These are phyloP conservation scores for Euryodendron excelsum DNA, from an alignment of 148 eudicot species.

Conservation along the genomic window DNA sequence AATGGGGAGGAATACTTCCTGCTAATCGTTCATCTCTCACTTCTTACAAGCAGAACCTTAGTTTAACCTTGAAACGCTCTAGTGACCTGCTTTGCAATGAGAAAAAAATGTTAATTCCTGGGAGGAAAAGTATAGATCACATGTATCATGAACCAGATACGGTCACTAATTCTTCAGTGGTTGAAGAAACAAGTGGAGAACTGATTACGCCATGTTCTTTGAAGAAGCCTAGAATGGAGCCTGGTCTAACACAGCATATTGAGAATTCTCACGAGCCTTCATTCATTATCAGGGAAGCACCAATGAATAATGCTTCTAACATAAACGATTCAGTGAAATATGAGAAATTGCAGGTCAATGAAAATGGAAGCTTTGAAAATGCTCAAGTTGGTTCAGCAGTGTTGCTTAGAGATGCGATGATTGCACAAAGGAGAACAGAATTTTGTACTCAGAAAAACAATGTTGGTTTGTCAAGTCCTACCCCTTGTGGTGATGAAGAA, in stretches of 20 bases:
- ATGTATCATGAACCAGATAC: slow-evolving; percentile 31
- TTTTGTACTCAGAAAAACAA: slow-evolving; percentile 28
- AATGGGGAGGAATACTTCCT: slow-evolving; percentile 54
- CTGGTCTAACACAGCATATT: slow-evolving; percentile 18
- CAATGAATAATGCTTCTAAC: neutral
- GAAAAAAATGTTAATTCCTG: slow-evolving; percentile 27
- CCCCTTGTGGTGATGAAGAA: slow-evolving; percentile 47
- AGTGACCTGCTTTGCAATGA: slow-evolving; percentile 26
- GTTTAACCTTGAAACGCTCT: slow-evolving; percentile 30
- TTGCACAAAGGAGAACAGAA: slow-evolving; percentile 16
- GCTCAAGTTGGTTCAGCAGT: slow-evolving; percentile 18
- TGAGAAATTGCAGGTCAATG: slow-evolving; percentile 20
- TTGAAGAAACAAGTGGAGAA: slow-evolving; percentile 26
- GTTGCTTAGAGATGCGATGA: slow-evolving; percentile 22
- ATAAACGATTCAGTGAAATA: slow-evolving; percentile 13
- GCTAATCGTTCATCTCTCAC: slow-evolving; percentile 72
- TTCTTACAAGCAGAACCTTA: slow-evolving; percentile 32
- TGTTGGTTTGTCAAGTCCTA: slow-evolving; percentile 26
- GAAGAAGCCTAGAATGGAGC: slow-evolving; percentile 58
- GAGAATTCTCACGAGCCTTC: slow-evolving; percentile 20
- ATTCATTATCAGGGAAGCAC: slow-evolving; percentile 19
- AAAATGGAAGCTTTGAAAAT: slow-evolving; percentile 17
- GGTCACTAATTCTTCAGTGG: slow-evolving; percentile 27
- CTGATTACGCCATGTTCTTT: slow-evolving; percentile 33
- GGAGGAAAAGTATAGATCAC: slow-evolving; percentile 22